phyloP scores from a whole-genome alignment of 305 asterid genomes.

The Salvia sclarea region DNA sequence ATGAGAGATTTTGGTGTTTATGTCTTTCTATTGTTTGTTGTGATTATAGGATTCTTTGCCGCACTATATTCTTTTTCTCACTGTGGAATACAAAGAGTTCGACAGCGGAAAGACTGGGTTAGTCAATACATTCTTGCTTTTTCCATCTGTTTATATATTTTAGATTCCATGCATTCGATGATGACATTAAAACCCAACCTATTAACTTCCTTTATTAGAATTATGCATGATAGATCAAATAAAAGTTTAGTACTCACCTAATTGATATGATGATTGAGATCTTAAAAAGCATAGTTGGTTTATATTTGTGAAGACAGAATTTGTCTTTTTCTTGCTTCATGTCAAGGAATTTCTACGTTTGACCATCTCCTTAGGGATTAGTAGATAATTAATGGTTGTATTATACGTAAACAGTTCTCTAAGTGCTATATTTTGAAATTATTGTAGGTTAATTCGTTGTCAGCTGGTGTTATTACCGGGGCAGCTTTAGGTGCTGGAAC shows the following conservation, averaged over 20 bases:
- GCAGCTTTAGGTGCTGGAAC: slow-evolving; percentile 75
- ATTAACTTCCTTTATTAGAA: slow-evolving; percentile 17
- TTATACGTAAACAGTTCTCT: slow-evolving; percentile 3
- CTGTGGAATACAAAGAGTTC: slow-evolving; percentile 78
- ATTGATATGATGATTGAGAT: neutral
- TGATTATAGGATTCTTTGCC: slow-evolving; percentile 66
- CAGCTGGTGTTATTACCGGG: slow-evolving; percentile 81
- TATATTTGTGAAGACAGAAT: neutral
- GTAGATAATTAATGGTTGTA: neutral
- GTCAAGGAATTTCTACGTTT: neutral
- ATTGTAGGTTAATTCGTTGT: slow-evolving; percentile 62
- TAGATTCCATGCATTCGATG: slow-evolving; percentile 18
- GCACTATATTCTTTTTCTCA: slow-evolving; percentile 70
- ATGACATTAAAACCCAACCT: neutral
- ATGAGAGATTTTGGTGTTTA: neutral
- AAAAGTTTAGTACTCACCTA: neutral
- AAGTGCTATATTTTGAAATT: neutral
- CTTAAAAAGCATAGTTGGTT: slow-evolving; percentile 4
- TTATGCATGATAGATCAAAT: slow-evolving; percentile 1
- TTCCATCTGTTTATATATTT: slow-evolving; percentile 10
- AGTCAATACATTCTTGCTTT: slow-evolving; percentile 38
- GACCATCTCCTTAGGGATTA: neutral
- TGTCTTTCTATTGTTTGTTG: slow-evolving; percentile 22
- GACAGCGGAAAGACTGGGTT: slow-evolving; percentile 82
- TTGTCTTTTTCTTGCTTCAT: neutral